phyloP scores from a whole-genome alignment of 2,329 filamentous ascomycete genomes.

The Ilyonectria mors-panacis region DNA sequence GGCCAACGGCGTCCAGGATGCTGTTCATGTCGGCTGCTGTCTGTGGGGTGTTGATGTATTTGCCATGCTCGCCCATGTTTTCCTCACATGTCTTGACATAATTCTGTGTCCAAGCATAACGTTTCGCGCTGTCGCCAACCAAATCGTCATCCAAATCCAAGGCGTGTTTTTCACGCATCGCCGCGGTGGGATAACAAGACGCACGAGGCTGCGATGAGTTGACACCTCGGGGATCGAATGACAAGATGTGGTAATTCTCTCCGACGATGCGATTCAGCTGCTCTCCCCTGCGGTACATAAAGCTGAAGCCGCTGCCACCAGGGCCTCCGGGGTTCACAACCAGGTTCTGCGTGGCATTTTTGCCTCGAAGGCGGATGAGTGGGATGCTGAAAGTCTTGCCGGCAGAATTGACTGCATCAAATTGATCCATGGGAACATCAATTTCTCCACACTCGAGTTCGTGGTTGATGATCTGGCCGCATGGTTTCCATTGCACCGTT shows the following conservation, averaged over 20 bases:
- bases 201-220: slow-evolving; percentile 50
- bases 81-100: slow-evolving; percentile 59
- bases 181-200: slow-evolving; percentile 57
- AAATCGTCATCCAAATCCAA: slow-evolving; percentile 45
- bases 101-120: slow-evolving; percentile 60
- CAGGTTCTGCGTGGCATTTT: slow-evolving; percentile 59
- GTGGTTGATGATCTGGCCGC: slow-evolving; percentile 55
- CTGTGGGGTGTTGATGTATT: slow-evolving; percentile 65
- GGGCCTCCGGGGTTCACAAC: slow-evolving; percentile 65
- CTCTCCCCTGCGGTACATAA: slow-evolving; percentile 54
- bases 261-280: slow-evolving; percentile 55
- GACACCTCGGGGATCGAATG: slow-evolving; percentile 65
- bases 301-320: slow-evolving; percentile 59
- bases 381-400: slow-evolving; percentile 61
- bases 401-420: slow-evolving; percentile 45
- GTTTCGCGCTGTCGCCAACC: slow-evolving; percentile 53
- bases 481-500: slow-evolving; percentile 56
- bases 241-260: slow-evolving; percentile 62
- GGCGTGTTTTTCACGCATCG: slow-evolving; percentile 49
- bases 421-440: slow-evolving; percentile 64
- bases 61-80: slow-evolving; percentile 60
- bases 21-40: slow-evolving; percentile 67
- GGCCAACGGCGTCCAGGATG: slow-evolving; percentile 59
- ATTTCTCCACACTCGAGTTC: slow-evolving; percentile 61
- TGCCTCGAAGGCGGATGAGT: slow-evolving; percentile 60